Evolutionary conservation across 352 stramenopile species (phyloP).

Genomic region (Thalassiosira oceanica): DNA sequence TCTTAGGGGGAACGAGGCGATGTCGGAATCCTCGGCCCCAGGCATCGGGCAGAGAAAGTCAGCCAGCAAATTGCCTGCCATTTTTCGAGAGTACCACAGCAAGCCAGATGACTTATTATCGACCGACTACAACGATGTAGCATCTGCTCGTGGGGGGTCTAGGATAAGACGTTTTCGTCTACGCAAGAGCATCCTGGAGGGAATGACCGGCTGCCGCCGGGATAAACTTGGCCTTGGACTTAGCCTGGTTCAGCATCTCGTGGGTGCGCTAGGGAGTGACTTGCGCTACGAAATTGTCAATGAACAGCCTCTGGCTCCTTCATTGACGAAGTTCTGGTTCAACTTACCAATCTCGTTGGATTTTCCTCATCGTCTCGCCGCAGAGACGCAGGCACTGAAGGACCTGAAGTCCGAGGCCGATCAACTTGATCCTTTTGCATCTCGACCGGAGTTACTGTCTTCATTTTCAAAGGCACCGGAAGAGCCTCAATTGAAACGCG

Average conservation of each 20-base stretch:
- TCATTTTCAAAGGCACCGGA: background rate
- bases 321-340: slow-evolving; percentile 60
- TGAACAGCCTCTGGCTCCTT: background rate
- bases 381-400: slow-evolving; percentile 26
- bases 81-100: slow-evolving; percentile 13
- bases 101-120: background rate
- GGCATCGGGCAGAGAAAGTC: background rate
- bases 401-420: slow-evolving; percentile 3
- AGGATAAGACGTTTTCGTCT: slow-evolving; percentile 29
- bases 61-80: background rate
- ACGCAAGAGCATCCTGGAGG: slow-evolving; percentile 33
- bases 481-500: slow-evolving; percentile 1
- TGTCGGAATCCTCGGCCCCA: background rate
- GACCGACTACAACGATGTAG: slow-evolving; percentile 7
- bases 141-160: slow-evolving; percentile 10
- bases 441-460: background rate
- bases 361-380: slow-evolving; percentile 41
- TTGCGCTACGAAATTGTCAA: slow-evolving; percentile 40
- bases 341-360: slow-evolving; percentile 40
- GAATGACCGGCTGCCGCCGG: slow-evolving; percentile 41
- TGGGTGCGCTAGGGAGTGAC: slow-evolving; percentile 40
- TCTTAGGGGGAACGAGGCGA: background rate
- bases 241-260: slow-evolving; percentile 51
- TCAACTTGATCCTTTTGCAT: background rate
- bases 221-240: slow-evolving; percentile 52